Evolutionary conservation across 495 filamentous ascomycete genomes (phyloP).

Genomic region (Podospora pseudoanserina): DNA sequence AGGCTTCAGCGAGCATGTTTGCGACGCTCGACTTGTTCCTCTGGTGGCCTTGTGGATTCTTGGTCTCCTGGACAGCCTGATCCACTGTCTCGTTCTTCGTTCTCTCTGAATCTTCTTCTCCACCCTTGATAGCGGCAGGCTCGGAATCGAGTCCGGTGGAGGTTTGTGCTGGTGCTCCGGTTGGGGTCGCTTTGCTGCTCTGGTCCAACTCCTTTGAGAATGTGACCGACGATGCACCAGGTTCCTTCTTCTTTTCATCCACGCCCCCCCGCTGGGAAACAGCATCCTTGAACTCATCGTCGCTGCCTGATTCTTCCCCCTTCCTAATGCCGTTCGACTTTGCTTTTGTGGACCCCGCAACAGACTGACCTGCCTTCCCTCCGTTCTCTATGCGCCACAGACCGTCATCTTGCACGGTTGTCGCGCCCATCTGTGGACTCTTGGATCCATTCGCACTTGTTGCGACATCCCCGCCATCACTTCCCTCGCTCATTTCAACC

Average conservation of each 20-base stretch:
- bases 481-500: background rate
- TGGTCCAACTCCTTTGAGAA: constrained; percentile 10
- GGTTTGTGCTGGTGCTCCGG: constrained; percentile 9
- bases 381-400: background rate
- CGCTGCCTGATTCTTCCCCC: constrained; percentile 21
- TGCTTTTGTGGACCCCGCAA: background rate
- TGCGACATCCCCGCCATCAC: constrained; percentile 7
- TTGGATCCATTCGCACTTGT: background rate
- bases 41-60: constrained; percentile 24
- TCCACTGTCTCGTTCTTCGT: constrained; percentile 22
- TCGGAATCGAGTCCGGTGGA: constrained; percentile 10
- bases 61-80: constrained; percentile 20
- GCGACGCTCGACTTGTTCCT: constrained; percentile 31
- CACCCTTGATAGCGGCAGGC: constrained; percentile 9
- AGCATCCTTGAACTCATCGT: constrained; percentile 42
- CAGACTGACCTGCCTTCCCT: background rate
- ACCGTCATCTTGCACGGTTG: background rate
- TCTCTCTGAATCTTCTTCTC: constrained; percentile 2
- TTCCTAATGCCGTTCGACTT: background rate
- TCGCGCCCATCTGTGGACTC: background rate
- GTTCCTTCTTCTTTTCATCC: constrained; percentile 20
- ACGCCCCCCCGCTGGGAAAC: constrained; percentile 16
- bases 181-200: constrained; percentile 5
- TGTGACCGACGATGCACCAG: constrained; percentile 19
- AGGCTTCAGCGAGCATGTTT: constrained; percentile 40